Conservation (phyloP, 345 rosid species). For the Mangifera indica region DNA sequence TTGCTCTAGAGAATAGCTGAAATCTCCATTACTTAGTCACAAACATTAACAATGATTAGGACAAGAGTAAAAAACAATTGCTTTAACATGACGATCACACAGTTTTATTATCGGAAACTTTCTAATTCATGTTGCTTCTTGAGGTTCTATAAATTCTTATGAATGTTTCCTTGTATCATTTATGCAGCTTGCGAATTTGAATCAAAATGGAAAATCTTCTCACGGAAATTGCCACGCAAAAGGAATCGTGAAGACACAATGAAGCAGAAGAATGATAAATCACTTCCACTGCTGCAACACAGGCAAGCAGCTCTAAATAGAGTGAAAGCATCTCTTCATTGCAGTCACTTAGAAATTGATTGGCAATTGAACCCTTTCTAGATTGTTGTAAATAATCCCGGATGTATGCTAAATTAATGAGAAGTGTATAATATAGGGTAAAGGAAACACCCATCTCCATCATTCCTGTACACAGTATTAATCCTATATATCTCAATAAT, state of each 20-base stretch:
- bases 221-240: conserved; percentile 47
- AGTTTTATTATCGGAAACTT: neutral
- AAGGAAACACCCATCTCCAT: neutral
- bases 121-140: neutral
- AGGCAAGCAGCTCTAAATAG: conserved; percentile 42
- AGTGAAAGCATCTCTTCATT: conserved; percentile 37
- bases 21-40: too few species aligned
- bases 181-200: conserved; percentile 46
- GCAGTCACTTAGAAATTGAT: conserved; percentile 41
- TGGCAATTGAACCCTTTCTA: conserved; percentile 39
- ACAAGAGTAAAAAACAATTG: neutral
- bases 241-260: conserved; percentile 17
- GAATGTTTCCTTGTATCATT: neutral
- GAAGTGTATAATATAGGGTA: neutral
- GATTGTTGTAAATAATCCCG: neutral
- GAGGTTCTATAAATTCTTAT: neutral
- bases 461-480: too few species aligned
- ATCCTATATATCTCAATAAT: neutral
- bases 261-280: conserved; percentile 27
- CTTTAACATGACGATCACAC: neutral
- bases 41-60: too few species aligned
- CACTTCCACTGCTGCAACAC: conserved; percentile 40
- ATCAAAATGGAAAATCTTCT: conserved; percentile 51
- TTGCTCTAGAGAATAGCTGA: too few species aligned
- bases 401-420: neutral